A percentile compares a stretch with the other conserved stretches of the same genome.
These are phyloP conservation scores for Mycena rosella DNA, from an alignment of 768 basidiomycete genomes.

Conservation along the genomic window DNA sequence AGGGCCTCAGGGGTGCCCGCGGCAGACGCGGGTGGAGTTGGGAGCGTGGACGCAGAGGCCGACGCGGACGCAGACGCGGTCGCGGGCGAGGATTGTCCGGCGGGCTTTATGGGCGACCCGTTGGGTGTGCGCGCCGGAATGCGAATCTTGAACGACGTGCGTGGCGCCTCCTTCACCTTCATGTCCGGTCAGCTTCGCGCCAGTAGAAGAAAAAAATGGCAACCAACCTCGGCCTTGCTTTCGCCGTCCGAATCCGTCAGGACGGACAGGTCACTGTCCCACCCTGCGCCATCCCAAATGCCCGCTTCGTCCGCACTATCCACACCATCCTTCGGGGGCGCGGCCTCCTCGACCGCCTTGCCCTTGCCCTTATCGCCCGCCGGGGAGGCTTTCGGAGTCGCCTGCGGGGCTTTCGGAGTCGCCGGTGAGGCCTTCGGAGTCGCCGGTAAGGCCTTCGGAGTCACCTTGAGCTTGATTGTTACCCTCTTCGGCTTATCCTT, in stretches of 20 bases:
- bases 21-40: constrained; percentile 20
- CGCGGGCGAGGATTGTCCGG: background rate
- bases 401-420: background rate
- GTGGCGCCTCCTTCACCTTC: constrained; percentile 20
- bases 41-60: constrained; percentile 16
- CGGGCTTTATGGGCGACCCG: constrained; percentile 9
- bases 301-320: background rate
- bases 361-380: constrained; percentile 11
- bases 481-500: constrained; percentile 1
- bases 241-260: constrained; percentile 21
- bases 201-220: background rate
- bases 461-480: constrained; percentile 26
- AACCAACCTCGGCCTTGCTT: constrained; percentile 19
- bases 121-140: constrained; percentile 32
- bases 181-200: background rate
- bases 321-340: background rate
- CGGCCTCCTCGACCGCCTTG: background rate
- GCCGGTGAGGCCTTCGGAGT: constrained; percentile 6
- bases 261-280: constrained; percentile 36
- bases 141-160: constrained; percentile 34
- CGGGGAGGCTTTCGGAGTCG: too few relatives aligned
- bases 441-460: background rate
- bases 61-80: background rate
- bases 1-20: constrained; percentile 13
- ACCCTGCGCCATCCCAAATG: constrained; percentile 28